Base-by-base conservation (phyloP, 495 filamentous ascomycete genomes). In the Halenospora varia region DNA sequence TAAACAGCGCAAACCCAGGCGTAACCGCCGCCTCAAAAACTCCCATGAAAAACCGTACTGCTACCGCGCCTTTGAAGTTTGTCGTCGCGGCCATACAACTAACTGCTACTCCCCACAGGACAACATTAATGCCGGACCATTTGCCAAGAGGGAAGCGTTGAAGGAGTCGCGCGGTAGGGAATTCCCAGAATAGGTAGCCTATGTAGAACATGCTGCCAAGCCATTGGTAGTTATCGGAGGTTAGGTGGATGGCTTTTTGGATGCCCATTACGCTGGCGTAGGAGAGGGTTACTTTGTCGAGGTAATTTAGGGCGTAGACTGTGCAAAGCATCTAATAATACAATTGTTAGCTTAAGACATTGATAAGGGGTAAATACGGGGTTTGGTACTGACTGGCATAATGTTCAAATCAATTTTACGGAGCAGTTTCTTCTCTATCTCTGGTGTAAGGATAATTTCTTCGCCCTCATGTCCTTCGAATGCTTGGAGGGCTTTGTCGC, bases 221-320 rank as follows among this genome's bases (percentile, higher is more conserved):
- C 81, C 81, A 84, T 61, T 81, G 76, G 58, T 82, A 77, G 53
- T 85, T 75, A 2, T 75, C 69, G 23, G 82, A 82, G 49, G 78
- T 61, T 6, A 80, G 69, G 35, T 73, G 48, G 23, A 81, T 64
- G 50, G 80, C 78, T 23, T 66, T 74, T 62, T 77, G 77, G 22
- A 87, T 71, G 0, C 83, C 83, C 82, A 86, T 85, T 19, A 87
- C 61, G 56, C 75, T 81, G 9, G 83, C 82, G 60, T 86, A 86
- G 0, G 82, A 85, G 1, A 87, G 63, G 0, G 82, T 85, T 0
- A 81, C 85, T 66, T 87, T 87, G 63, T 87, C 84, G 13, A 86
- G 66, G 63, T 77, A 87, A 59, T 86, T 83, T 70, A 87, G 77
- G 4, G 81, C 82, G 56, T 87, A 86, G 8, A 85, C 73, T 41